Base-by-base conservation (phyloP, 1,284 basidiomycete species). In the Naganishia liquefaciens region DNA sequence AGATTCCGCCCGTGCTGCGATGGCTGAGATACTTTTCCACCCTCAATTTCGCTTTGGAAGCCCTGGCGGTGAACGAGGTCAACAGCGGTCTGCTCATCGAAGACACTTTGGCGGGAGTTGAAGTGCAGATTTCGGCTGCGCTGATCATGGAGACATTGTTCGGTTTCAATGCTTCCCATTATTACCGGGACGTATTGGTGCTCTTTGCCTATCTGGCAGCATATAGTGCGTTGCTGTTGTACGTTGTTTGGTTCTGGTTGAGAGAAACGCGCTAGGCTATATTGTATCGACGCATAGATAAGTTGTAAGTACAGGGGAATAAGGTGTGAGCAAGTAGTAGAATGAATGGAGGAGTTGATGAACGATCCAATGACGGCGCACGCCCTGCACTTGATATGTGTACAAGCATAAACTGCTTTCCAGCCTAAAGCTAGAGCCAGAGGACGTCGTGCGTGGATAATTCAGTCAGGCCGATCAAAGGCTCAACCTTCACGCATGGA, bases 1-100 rank as follows among this genome's bases (percentile, higher is more conserved):
- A 83, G 64, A 93, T 93, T 67, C 90, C 91, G 1, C 88, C 88
- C 0, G 89, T 90, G 0, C 81, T 93, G 2, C 84, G 91, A 15
- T 93, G 91, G 91, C 79, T 94, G 52, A 88, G 93, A 72, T 95
- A 89, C 52, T 74, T 78, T 66, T 74, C 74, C 3, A 73, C 74
- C 0, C 64, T 79, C 11, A 71, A 71, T 42, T 93, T 87, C 75
- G 82, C 83, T 11, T 81, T 93, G 21, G 91, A 94, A 77, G 91
- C 91, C 11, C 80, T 94, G 10, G 82, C 88, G 4, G 88, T 94
- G 39, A 95, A 95, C 75, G 93, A 94, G 75, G 90, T 95, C 21
- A 86, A 86, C 42, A 86, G 87, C 0, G 92, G 91, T 3, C 80
- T 94, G 40, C 85, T 87, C 84, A 94, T 95, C 62, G 68, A 84